phyloP scores from a whole-genome alignment of 2,329 filamentous ascomycete genomes.

The Arthrinium phaeospermum region DNA sequence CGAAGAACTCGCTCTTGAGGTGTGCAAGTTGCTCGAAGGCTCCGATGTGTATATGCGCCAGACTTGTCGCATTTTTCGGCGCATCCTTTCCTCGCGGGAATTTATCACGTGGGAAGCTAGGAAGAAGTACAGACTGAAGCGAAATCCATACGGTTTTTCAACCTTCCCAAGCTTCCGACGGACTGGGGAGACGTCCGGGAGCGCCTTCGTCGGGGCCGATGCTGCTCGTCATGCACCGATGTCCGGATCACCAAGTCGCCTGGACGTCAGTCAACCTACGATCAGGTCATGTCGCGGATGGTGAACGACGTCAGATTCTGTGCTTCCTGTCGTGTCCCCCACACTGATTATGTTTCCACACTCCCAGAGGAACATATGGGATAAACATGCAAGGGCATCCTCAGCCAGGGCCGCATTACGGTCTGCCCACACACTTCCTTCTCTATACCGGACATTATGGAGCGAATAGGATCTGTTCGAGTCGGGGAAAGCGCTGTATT shows the following conservation, averaged over 20 bases:
- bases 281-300: not conserved
- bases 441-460: not conserved
- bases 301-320: not conserved
- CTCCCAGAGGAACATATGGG: not conserved
- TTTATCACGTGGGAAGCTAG: not conserved
- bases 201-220: not conserved
- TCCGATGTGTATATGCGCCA: not conserved
- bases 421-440: not conserved
- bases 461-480: not conserved
- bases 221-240: not conserved
- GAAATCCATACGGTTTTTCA: no score
- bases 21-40: not conserved
- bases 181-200: not conserved
- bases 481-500: not conserved
- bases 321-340: not conserved
- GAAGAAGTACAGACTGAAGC: no score
- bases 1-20: not conserved
- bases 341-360: not conserved
- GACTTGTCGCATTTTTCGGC: not conserved
- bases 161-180: not conserved
- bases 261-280: not conserved
- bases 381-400: not conserved
- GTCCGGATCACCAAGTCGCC: not conserved
- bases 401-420: not conserved
- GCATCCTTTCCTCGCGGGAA: not conserved